Base-by-base conservation (phyloP, 140 eudicot species). In the Oenanthe javanica region DNA sequence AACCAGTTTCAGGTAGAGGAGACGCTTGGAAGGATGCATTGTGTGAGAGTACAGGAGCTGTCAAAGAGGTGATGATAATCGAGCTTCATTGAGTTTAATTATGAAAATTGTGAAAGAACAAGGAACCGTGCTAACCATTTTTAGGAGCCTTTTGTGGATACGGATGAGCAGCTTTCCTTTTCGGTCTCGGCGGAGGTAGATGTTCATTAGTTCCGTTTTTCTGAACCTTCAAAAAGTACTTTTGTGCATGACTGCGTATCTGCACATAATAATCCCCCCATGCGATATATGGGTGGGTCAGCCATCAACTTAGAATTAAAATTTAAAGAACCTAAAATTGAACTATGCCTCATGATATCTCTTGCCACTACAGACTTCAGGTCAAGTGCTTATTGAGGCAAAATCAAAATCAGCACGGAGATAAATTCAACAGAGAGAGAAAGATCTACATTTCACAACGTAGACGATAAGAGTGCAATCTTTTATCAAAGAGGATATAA, bases 231-330 rank as follows among this genome's bases (percentile, higher is more conserved):
- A 90, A 86, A 85, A 94, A 94, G 81, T 94, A 94, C 79, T 94
- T 94, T 77, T 94, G 97, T 70, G 98, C 97, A 83, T 94, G 98
- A 80, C 98, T 94, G 75, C 98, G 98, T 71, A 94, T 94, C 98
- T 94, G 92, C 85, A 76, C 46, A 82, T 79, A 40, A 4, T 31
- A 69, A 25, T 21, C 27, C 43, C 75, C 25, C 16, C 12, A 77
- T 83, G 85, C 81, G 38, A 50, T 51, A n/a, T 19, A 46, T 57
- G 4, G n/a, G n/a, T 59, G 5, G 54, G 27, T 71, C 23, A 18
- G 74, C 49, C 64, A 57, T 57, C 64, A 57, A 25, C 64, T 18
- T 57, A 57, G 64, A 23, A 19, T 57, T 19, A 57, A 25, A 57
- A 59, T 59, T 21, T 9, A n/a, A 59, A 59, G 69, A 59, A 36